A percentile compares a stretch with the other conserved stretches of the same genome.
Evolutionary conservation across 768 basidiomycete species (phyloP).

Genomic region (Suillus hirtellus): DNA sequence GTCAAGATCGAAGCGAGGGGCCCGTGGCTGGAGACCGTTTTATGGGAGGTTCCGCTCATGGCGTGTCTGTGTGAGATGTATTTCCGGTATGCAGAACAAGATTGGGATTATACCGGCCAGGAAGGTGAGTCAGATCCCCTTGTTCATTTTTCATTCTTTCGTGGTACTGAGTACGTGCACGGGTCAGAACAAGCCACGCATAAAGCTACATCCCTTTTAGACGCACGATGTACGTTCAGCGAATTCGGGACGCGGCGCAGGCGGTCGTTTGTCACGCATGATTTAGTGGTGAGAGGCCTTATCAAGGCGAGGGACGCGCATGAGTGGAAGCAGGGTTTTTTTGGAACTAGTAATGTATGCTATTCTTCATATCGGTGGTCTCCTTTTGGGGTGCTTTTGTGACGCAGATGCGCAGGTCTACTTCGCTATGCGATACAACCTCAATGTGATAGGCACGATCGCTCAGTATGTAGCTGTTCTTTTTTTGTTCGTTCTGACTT

Average conservation of each 20-base stretch:
- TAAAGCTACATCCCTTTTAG: conserved; percentile 67
- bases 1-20: conserved; percentile 75
- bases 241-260: conserved; percentile 89
- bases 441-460: conserved; percentile 77
- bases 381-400: conserved; percentile 5
- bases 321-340: conserved; percentile 31
- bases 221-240: conserved; percentile 68
- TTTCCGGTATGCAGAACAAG: conserved; percentile 69
- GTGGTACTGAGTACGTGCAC: background rate
- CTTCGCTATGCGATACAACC: conserved; percentile 73
- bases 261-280: conserved; percentile 72
- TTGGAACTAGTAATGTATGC: conserved; percentile 86
- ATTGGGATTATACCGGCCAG: conserved; percentile 88
- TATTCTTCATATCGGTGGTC: conserved; percentile 17
- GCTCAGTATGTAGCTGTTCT: conserved; percentile 65
- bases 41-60: conserved; percentile 98
- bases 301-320: conserved; percentile 50
- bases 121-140: conserved; percentile 46
- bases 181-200: conserved; percentile 63
- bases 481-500: background rate
- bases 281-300: conserved; percentile 71
- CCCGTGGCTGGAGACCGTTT: conserved; percentile 79
- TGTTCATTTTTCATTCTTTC: background rate
- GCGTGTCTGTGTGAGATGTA: conserved; percentile 88
- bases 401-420: conserved; percentile 54